Evolutionary conservation across 169 alveolate genomes (phyloP).

Genomic region (Babesia caballi): DNA sequence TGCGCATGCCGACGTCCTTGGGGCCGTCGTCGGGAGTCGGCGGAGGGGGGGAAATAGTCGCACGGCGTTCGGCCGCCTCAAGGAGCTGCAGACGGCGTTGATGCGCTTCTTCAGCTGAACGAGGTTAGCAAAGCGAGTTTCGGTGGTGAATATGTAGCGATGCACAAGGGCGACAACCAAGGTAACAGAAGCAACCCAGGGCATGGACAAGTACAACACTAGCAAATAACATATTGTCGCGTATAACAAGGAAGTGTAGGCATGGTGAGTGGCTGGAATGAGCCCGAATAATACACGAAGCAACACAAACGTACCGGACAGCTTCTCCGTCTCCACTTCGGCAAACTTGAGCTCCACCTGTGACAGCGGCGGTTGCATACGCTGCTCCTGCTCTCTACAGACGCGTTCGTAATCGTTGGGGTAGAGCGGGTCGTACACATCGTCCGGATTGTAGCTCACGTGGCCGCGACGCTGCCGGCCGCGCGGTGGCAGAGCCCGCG

Average conservation of each 20-base stretch:
- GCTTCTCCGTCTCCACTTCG: background rate
- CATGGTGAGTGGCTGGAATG: too few relatives aligned
- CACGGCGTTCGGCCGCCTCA: background rate
- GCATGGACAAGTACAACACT: background rate
- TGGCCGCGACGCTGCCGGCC: background rate
- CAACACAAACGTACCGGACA: background rate
- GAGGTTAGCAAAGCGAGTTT: too few relatives aligned
- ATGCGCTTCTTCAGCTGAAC: conserved; percentile 22
- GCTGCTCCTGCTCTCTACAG: background rate
- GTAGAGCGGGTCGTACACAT: conserved; percentile 52
- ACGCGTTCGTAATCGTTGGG: conserved; percentile 60
- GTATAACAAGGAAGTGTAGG: too few relatives aligned
- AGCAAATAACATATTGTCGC: too few relatives aligned
- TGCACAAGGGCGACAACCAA: background rate
- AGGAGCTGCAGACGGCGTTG: conserved; percentile 16
- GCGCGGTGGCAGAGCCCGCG: background rate
- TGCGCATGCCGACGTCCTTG: conserved; percentile 80
- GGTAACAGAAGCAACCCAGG: background rate
- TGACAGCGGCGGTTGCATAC: background rate
- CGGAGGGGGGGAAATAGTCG: background rate
- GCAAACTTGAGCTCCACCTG: conserved; percentile 9
- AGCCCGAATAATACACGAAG: background rate
- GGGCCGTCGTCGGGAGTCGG: conserved; percentile 28
- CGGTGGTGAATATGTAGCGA: background rate
- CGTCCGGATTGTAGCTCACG: conserved; percentile 44